A percentile compares a stretch with the other conserved stretches of the same genome.
These are phyloP conservation scores for Tylopilus plumbeoviolaceoides DNA, from an alignment of 768 basidiomycete genomes.

Conservation along the genomic window DNA sequence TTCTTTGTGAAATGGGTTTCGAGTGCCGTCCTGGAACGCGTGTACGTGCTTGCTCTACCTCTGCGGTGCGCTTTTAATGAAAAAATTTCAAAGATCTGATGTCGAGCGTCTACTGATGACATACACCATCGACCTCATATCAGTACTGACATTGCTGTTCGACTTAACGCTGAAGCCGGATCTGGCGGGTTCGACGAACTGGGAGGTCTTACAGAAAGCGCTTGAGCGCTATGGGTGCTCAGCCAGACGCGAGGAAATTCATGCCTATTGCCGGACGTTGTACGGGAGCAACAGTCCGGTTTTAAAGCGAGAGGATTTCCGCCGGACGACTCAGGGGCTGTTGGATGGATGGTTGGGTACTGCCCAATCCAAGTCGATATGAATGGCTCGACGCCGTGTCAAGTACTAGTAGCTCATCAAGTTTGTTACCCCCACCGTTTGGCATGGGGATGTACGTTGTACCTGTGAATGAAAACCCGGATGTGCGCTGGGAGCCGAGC, in stretches of 20 bases:
- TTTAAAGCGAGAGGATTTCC: not conserved
- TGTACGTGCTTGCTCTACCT: not conserved
- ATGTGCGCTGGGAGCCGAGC: no score
- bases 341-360: not conserved
- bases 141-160: not conserved
- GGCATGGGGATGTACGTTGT: no score
- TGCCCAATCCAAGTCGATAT: no score
- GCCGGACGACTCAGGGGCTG: not conserved
- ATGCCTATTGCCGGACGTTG: not conserved
- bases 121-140: constrained; percentile 6
- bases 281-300: not conserved
- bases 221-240: constrained; percentile 2
- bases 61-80: not conserved
- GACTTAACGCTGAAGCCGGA: constrained; percentile 5
- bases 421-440: no score
- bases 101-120: constrained; percentile 1
- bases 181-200: constrained; percentile 2
- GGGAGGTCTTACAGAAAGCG: constrained; percentile 4
- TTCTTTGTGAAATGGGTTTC: constrained; percentile 6
- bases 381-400: no score
- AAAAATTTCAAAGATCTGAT: not conserved
- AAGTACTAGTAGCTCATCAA: no score
- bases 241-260: not conserved
- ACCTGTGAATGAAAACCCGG: no score
- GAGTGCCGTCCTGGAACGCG: not conserved